These are phyloP conservation scores for Globisporangium paddicum DNA, from an alignment of 352 stramenopile genomes.

Conservation along the genomic window DNA sequence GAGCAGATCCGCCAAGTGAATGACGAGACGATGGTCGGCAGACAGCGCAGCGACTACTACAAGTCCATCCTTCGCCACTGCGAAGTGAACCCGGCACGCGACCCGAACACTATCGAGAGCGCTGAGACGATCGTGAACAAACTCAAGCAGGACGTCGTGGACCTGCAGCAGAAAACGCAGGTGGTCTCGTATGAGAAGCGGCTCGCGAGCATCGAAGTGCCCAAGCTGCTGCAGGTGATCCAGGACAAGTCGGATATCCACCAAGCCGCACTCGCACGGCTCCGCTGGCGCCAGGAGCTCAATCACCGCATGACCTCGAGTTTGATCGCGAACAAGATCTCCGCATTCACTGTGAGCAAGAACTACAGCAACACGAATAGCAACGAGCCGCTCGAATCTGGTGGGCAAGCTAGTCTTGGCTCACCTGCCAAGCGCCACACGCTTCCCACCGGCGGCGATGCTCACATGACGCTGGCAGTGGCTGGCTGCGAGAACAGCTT, in stretches of 20 bases:
- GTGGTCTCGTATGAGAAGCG: constrained; percentile 67
- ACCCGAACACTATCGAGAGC: constrained; percentile 72
- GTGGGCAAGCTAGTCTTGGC: not conserved
- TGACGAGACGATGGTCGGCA: constrained; percentile 53
- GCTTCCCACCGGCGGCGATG: not conserved
- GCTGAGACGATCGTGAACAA: constrained; percentile 56
- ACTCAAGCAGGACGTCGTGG: constrained; percentile 59
- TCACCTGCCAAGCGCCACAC: constrained; percentile 2
- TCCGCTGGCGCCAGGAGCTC: constrained; percentile 68
- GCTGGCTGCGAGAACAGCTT: not conserved
- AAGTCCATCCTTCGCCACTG: constrained; percentile 73
- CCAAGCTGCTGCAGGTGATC: constrained; percentile 61
- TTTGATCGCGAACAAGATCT: constrained; percentile 8
- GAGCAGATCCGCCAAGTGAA: constrained; percentile 59
- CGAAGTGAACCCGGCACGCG: constrained; percentile 68
- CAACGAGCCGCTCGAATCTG: not conserved
- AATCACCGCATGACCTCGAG: constrained; percentile 35
- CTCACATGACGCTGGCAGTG: not conserved
- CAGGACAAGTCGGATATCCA: constrained; percentile 67
- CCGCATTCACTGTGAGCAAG: not conserved
- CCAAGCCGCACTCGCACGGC: constrained; percentile 46
- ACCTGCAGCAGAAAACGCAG: constrained; percentile 68
- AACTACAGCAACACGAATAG: not conserved
- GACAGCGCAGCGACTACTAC: constrained; percentile 79
- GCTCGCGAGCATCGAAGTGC: constrained; percentile 50